A percentile compares a stretch with the other conserved stretches of the same genome.
Conservation (phyloP, 805 yeast species). For the Torulaspora gathmanii region DNA sequence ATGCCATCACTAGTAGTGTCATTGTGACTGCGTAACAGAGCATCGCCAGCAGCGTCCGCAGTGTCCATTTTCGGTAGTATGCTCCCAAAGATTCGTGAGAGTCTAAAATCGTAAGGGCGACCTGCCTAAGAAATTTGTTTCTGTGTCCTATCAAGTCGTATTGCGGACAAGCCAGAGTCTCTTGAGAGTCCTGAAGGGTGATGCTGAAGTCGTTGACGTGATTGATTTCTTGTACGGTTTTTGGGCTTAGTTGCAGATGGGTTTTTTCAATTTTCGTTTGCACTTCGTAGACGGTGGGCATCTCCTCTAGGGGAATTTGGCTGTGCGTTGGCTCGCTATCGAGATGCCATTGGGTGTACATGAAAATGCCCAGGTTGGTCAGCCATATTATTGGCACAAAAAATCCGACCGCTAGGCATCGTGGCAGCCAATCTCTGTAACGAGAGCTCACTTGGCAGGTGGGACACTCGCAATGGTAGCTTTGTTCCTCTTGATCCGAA, state of each 20-base stretch:
- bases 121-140: constrained; percentile 8
- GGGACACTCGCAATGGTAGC: constrained; percentile 23
- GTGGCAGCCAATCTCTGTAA: constrained; percentile 6
- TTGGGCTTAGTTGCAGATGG: constrained; percentile 2
- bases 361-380: constrained; percentile 14
- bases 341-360: constrained; percentile 20
- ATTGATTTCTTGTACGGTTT: constrained; percentile 7
- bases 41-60: constrained; percentile 4
- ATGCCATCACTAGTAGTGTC: neutral
- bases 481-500: constrained; percentile 9
- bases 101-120: constrained; percentile 16
- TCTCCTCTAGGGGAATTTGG: constrained; percentile 22
- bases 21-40: neutral
- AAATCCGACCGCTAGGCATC: constrained; percentile 24
- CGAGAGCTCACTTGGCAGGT: constrained; percentile 18
- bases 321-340: constrained; percentile 25
- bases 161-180: neutral
- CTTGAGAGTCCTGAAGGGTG: neutral
- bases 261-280: constrained; percentile 9
- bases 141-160: constrained; percentile 3
- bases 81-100: constrained; percentile 18
- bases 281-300: constrained; percentile 30
- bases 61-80: constrained; percentile 17
- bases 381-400: constrained; percentile 26
- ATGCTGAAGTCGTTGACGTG: constrained; percentile 6